Base-by-base conservation (phyloP, 1,139 yeast species). In the Meyerozyma sp. region DNA sequence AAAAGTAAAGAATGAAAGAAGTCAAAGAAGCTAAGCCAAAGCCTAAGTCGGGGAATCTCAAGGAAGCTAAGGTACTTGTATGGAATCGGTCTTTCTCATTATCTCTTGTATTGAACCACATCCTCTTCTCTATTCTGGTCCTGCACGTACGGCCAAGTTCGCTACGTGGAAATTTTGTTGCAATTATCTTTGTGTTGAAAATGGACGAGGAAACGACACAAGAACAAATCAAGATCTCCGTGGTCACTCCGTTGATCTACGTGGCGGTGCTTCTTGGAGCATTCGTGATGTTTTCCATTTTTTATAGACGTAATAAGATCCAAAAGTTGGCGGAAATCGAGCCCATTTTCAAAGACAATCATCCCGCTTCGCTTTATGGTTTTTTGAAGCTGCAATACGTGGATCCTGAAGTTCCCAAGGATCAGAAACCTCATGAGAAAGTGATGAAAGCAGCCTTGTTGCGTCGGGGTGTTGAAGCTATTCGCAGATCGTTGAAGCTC, bases 371-470 rank as follows among this genome's bases (percentile, higher is more conserved):
- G 45, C 63, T 88, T 50, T 90, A 84, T 61, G 66, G 70, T 43
- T 75, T 82, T 42, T 68, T 91, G 47, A 78, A 79, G 55, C 65
- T 64, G 14, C 73, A 71, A 51, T 66, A 66, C 44, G 47, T 42
- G 18, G 73, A 75, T 32, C 77, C 80, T 10, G 57, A 60, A 28
- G 50, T 62, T 23, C 57, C 73, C 16, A 66, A 67, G 44, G 76
- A 68, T 1, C 56, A 59, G 40, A 81, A 79, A 52, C 87, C 91
- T 4, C 91, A 90, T 51, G 93, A 83, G 28, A 87, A 85, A 57
- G 84, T 90, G 32, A 57, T 90, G 57, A 88, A 87, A 58, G 94
- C 96, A 2, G 96, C 97, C 0, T 70, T 93, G 46, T 70, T 85
- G 49, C 74, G 84, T 56, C 73, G 91, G 62, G 90, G 88, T 1